Evolutionary conservation across 2,329 filamentous ascomycete species (phyloP).

Genomic region (Pseudocercospora musae): DNA sequence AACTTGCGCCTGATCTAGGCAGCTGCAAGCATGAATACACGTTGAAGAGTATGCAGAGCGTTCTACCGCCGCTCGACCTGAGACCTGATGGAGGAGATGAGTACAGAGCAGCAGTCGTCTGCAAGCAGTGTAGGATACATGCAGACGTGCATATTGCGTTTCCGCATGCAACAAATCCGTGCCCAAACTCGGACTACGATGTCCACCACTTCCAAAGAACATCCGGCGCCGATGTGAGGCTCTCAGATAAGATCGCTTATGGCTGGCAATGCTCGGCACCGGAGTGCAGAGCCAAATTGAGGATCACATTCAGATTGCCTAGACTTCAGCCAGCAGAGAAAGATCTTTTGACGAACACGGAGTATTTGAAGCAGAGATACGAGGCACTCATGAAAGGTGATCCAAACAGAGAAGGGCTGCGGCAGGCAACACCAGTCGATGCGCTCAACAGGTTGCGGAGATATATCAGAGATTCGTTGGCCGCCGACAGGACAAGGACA

Average conservation of each 20-base stretch:
- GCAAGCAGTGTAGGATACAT: constrained; percentile 60
- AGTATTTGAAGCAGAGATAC: constrained; percentile 52
- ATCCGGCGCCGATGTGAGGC: constrained; percentile 12
- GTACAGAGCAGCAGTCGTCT: constrained; percentile 60
- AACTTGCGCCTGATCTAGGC: constrained; percentile 35
- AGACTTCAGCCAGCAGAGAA: constrained; percentile 50
- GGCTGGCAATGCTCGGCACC: constrained; percentile 58
- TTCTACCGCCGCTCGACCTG: constrained; percentile 44
- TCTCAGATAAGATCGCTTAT: constrained; percentile 36
- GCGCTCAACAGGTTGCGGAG: constrained; percentile 56
- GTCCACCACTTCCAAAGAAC: constrained; percentile 57
- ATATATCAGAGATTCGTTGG: constrained; percentile 60
- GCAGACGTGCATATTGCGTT: constrained; percentile 57
- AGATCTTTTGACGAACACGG: constrained; percentile 53
- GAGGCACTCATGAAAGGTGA: constrained; percentile 51
- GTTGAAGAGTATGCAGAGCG: constrained; percentile 55
- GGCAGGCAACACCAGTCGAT: constrained; percentile 51
- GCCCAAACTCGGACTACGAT: constrained; percentile 50
- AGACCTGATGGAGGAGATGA: constrained; percentile 39
- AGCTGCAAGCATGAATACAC: constrained; percentile 61
- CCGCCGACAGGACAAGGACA: constrained; percentile 49
- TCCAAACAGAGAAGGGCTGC: constrained; percentile 54
- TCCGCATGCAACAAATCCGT: constrained; percentile 38
- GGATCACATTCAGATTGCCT: constrained; percentile 53
- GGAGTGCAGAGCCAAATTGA: constrained; percentile 54